Conservation (phyloP, 192 early-diverging fungal species). For the Mortierella alpina region DNA sequence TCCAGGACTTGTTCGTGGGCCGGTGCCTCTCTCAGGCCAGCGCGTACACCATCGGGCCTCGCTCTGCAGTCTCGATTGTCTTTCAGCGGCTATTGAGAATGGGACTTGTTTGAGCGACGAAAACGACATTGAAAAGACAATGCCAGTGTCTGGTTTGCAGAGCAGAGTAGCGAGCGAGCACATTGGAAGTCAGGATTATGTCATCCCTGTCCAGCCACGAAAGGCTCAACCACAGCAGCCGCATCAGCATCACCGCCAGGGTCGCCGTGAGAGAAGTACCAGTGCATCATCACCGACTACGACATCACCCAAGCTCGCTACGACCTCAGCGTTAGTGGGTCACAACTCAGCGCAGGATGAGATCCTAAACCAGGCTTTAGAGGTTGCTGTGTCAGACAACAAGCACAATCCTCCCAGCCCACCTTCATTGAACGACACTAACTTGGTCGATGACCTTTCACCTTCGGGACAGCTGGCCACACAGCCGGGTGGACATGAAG, state of each 20-base stretch:
- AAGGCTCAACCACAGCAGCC: neutral
- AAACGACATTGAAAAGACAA: too few relatives aligned
- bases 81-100: neutral
- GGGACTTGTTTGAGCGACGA: neutral
- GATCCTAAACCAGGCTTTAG: neutral
- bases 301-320: too few relatives aligned
- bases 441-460: neutral
- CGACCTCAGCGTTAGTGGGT: too few relatives aligned
- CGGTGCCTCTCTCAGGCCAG: too few relatives aligned
- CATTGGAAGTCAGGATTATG: constrained; percentile 14
- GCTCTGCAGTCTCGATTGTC: neutral
- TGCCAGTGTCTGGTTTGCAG: too few relatives aligned
- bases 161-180: constrained; percentile 2
- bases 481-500: neutral
- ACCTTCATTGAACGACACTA: neutral
- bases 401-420: neutral
- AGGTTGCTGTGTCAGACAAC: neutral
- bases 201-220: constrained; percentile 33
- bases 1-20: too few relatives aligned
- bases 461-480: neutral
- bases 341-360: too few relatives aligned
- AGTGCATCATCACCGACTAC: too few relatives aligned
- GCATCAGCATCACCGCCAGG: neutral
- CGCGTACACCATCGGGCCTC: neutral
- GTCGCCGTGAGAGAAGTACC: neutral